Conservation (phyloP, 805 yeast genomes). For the Candida vaughaniae region DNA sequence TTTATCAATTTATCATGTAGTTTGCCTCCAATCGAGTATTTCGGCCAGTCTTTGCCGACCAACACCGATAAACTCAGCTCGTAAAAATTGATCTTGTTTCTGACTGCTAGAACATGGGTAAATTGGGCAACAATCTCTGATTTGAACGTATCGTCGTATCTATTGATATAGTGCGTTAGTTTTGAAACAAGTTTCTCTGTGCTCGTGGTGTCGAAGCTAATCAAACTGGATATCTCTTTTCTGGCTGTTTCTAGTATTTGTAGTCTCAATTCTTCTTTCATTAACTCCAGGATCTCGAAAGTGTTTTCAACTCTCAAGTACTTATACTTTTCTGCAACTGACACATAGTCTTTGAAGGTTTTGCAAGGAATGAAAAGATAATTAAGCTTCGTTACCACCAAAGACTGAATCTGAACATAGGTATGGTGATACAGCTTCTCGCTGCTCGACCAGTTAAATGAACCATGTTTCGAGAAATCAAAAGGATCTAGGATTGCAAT, state of each 20-base stretch:
- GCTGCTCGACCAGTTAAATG: constrained; percentile 26
- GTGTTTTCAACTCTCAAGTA: constrained; percentile 12
- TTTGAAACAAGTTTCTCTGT: not conserved
- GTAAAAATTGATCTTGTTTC: constrained; percentile 25
- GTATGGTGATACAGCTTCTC: constrained; percentile 25
- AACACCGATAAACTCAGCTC: constrained; percentile 15
- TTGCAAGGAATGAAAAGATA: constrained; percentile 23
- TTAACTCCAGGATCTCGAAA: constrained; percentile 21
- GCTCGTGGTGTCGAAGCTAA: constrained; percentile 14
- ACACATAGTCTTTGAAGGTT: constrained; percentile 26
- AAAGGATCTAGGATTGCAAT: constrained; percentile 28
- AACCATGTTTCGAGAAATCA: constrained; percentile 34
- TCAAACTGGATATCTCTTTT: constrained; percentile 22
- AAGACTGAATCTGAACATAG: constrained; percentile 20
- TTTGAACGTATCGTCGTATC: not conserved
- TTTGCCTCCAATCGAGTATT: constrained; percentile 52
- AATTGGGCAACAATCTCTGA: constrained; percentile 5
- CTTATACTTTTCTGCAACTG: constrained; percentile 24
- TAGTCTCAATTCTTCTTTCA: constrained; percentile 37
- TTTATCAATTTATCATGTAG: constrained; percentile 50
- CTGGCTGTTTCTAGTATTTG: constrained; percentile 29
- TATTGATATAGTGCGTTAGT: constrained; percentile 1
- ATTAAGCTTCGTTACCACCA: constrained; percentile 24
- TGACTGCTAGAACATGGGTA: constrained; percentile 19
- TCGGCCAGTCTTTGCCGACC: constrained; percentile 35